phyloP scores from a whole-genome alignment of 1,139 yeast genomes.

The Hansenula lynferdii region DNA sequence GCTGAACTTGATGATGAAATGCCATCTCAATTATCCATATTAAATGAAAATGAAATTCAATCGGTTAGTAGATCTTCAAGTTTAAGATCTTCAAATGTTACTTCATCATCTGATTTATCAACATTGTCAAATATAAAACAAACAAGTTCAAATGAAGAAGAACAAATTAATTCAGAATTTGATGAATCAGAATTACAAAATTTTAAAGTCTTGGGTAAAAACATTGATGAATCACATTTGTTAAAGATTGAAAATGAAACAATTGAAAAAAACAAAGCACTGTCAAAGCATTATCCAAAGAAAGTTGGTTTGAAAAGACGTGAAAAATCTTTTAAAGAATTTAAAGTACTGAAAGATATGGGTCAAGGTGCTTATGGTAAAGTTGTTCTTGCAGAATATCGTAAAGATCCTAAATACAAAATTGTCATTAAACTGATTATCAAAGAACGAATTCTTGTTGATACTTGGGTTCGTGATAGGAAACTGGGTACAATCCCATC shows the following conservation, averaged over 20 bases:
- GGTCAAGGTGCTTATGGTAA: slow-evolving; percentile 98
- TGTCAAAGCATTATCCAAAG: slow-evolving; percentile 47
- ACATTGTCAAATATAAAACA: slow-evolving; percentile 1
- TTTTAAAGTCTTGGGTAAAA: slow-evolving; percentile 14
- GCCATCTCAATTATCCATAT: slow-evolving; percentile 32
- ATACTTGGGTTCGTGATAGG: slow-evolving; percentile 95
- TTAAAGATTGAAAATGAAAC: slow-evolving; percentile 40
- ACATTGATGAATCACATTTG: slow-evolving; percentile 36
- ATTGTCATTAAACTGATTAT: slow-evolving; percentile 86
- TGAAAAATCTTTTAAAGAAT: slow-evolving; percentile 67
- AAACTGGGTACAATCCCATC: slow-evolving; percentile 89
- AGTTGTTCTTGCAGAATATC: slow-evolving; percentile 75
- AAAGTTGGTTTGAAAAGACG: slow-evolving; percentile 57
- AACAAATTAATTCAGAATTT: slow-evolving; percentile 2
- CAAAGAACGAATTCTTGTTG: slow-evolving; percentile 89
- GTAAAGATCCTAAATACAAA: slow-evolving; percentile 53
- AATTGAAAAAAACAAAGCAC: slow-evolving; percentile 30
- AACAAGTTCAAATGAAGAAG: not conserved
- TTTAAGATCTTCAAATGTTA: slow-evolving; percentile 12
- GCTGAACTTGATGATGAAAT: slow-evolving; percentile 16
- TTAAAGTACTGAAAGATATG: slow-evolving; percentile 65
- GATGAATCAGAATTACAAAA: slow-evolving; percentile 4
- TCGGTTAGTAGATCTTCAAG: slow-evolving; percentile 25
- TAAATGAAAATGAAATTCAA: slow-evolving; percentile 29
- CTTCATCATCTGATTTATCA: slow-evolving; percentile 12